Base-by-base conservation (phyloP, 768 basidiomycete species). In the Crassisporium funariophilum region DNA sequence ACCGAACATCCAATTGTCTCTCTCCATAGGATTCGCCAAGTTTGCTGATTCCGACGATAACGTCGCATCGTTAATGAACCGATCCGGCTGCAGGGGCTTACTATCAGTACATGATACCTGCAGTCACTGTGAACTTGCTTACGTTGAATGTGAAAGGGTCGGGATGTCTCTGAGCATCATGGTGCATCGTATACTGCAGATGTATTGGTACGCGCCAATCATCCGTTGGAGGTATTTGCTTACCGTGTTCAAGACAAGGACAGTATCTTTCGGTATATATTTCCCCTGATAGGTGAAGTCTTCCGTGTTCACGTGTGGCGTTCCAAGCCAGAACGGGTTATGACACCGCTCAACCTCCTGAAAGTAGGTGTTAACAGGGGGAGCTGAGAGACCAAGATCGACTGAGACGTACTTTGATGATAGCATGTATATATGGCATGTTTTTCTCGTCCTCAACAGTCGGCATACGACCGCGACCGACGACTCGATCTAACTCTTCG, bases 1-100 rank as follows among this genome's bases (percentile, higher is more conserved):
- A 5, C 76, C 76, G 47, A 75, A 77, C 45, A 67, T 65, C 76
- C 76, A 77, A 46, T 77, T 73, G 53, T 77, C 75, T 21, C 75
- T 69, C 40, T 76, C 61, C 52, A 63, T 64, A 10, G 70, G 61
- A 45, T 76, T 61, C 1, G 66, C 44, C 13, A 70, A 57, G 25
- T 74, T 73, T 10, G 73, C 69, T 4, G 73, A 75, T 45, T 77
- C 74, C 1, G 67, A 61, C 25, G 63, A 66, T 21, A 56, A 55
- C 16, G 62, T 57, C 1, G 44, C 46, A 49, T 77, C 72, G 12
- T 59, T 59, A 21, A 77, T 42, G 54, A 71, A 77, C 5, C 75
- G 65, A 15, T 76, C 73, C 12, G 75, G 75, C 50, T 71, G 23
- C 25, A 56, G 27, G 39, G 40, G n/a, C 46, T 46, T 16, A 19